Percentiles rank a stretch among this genome's conserved stretches.
These are phyloP conservation scores for Tagetes patula DNA, from an alignment of 129 eudicot genomes.

Conservation along the genomic window DNA sequence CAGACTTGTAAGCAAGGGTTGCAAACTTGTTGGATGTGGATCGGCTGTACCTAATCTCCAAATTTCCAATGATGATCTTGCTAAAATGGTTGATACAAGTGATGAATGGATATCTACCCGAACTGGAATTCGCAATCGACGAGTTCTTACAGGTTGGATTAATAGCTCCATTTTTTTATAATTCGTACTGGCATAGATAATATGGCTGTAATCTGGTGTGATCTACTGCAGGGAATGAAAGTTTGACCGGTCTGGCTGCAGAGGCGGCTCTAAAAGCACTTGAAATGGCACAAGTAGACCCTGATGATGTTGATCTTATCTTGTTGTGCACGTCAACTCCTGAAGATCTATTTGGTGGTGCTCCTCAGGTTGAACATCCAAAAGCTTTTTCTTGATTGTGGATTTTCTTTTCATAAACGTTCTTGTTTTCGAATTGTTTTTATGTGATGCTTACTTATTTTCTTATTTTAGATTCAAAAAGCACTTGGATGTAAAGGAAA, in stretches of 20 bases:
- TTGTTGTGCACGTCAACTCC: conserved; percentile 90
- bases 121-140: conserved; percentile 85
- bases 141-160: conserved; percentile 64
- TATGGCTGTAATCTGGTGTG: not conserved
- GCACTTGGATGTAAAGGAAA: conserved; percentile 80
- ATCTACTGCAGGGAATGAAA: conserved; percentile 62
- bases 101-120: conserved; percentile 95
- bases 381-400: conserved; percentile 6
- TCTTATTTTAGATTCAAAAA: conserved; percentile 55
- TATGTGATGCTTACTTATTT: conserved; percentile 19
- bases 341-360: conserved; percentile 89
- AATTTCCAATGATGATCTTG: conserved; percentile 83
- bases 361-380: conserved; percentile 69
- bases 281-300: conserved; percentile 80
- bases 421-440: not conserved
- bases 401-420: not conserved
- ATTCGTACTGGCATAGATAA: not conserved
- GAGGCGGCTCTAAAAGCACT: conserved; percentile 93
- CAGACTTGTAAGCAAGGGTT: conserved; percentile 69
- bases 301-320: conserved; percentile 90
- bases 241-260: conserved; percentile 61
- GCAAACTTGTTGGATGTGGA: conserved; percentile 96
- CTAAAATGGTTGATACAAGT: conserved; percentile 72
- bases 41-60: conserved; percentile 77
- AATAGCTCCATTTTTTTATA: not conserved